These are phyloP conservation scores for Aegilops bicornis DNA, from an alignment of 176 grass and related monocot genomes.

Conservation along the genomic window DNA sequence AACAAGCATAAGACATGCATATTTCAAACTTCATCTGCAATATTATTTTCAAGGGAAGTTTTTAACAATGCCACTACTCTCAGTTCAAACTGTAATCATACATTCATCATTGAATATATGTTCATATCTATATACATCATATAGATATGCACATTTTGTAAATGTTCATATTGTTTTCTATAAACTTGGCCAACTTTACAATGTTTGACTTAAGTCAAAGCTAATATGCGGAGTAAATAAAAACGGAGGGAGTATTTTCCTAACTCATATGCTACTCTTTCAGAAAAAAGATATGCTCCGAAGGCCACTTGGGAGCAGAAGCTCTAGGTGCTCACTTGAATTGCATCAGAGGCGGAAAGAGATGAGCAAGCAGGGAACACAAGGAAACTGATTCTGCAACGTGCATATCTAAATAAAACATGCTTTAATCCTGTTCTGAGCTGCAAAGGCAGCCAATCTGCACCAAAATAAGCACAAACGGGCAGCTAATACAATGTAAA, in stretches of 20 bases:
- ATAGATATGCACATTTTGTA: no score
- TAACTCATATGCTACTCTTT: neutral
- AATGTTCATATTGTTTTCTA: no score
- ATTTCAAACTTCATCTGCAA: neutral
- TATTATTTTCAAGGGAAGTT: neutral
- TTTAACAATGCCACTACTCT: neutral
- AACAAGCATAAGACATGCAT: constrained; percentile 26
- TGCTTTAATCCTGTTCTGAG: neutral
- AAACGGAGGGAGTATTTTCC: no score
- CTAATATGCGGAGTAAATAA: no score
- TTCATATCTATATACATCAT: no score
- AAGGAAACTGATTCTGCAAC: neutral
- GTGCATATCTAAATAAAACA: neutral
- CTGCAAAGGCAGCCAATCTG: neutral
- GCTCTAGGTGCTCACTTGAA: neutral
- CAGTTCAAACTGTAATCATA: neutral
- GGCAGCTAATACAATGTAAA: neutral
- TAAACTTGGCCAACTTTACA: no score
- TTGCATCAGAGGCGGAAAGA: neutral
- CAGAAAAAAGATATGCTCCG: neutral
- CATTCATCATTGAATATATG: neutral
- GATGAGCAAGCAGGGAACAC: neutral
- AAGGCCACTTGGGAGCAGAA: neutral
- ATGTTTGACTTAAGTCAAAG: no score
- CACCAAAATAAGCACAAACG: neutral